Conservation (phyloP, 768 basidiomycete species). For the Pleurotus salmoneostramineus region DNA sequence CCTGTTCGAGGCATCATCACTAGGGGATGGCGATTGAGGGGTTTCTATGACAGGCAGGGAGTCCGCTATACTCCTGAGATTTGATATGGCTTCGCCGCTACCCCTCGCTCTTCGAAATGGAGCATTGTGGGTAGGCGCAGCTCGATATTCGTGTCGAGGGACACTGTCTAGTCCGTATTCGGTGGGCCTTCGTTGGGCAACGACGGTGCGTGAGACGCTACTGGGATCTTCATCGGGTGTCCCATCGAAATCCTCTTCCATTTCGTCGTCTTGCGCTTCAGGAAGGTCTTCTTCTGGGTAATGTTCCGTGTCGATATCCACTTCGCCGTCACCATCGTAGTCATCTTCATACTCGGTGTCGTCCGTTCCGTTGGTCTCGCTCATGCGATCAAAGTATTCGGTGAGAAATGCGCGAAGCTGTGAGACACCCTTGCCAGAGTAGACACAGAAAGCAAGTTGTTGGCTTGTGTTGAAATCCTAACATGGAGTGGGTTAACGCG, state of each 20-base stretch:
- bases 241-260: slow-evolving; percentile 28
- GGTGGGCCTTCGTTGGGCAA: not conserved
- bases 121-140: not conserved
- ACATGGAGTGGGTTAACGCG: slow-evolving; percentile 8
- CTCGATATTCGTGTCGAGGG: not conserved
- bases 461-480: slow-evolving; percentile 93
- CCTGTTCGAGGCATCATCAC: slow-evolving; percentile 54
- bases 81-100: slow-evolving; percentile 36
- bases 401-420: slow-evolving; percentile 79
- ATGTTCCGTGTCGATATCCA: slow-evolving; percentile 26
- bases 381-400: slow-evolving; percentile 71
- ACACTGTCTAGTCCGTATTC: not conserved
- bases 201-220: not conserved
- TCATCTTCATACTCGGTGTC: slow-evolving; percentile 68
- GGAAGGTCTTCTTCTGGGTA: slow-evolving; percentile 21
- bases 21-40: slow-evolving; percentile 54
- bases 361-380: slow-evolving; percentile 60
- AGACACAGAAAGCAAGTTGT: slow-evolving; percentile 91
- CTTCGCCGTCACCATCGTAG: slow-evolving; percentile 47
- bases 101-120: not conserved
- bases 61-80: not conserved
- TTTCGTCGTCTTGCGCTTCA: slow-evolving; percentile 4
- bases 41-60: slow-evolving; percentile 60
- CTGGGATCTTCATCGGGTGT: slow-evolving; percentile 11
- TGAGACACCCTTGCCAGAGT: slow-evolving; percentile 86